Base-by-base conservation (phyloP, 441 rosid genomes). In the Mallotus japonicus region DNA sequence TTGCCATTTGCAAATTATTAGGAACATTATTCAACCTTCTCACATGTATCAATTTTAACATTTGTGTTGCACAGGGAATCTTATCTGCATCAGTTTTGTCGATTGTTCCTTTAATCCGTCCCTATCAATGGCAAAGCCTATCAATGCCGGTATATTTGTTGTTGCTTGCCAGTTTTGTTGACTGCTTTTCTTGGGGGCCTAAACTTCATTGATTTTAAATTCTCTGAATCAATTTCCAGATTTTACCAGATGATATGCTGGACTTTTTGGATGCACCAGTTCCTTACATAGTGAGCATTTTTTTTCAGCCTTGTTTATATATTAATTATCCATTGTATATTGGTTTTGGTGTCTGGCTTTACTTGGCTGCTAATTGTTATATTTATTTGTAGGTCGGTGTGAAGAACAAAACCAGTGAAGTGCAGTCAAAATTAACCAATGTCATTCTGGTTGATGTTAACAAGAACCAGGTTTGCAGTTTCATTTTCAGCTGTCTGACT, bases 261-360 rank as follows among this genome's bases (percentile, higher is more conserved):
- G 99, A 92, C 81, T 95, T 95, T 83, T 92, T 95, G 73, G 99
- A 95, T 67, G 98, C 98, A 0, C 99, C 99, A 20, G 98, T 95
- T 86, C 99, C 99, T 42, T 95, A 88, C 83, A 83, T 95, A 66
- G 99, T 92, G 79, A 90, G 99, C 85, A 54, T 34, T 32, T 14
- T 67, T 49, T 37, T 67, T 42, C 40, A 19, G 22, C 32, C 51
- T 75, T 22, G 2, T 51, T 56, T 20, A 15, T 50, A 42, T 47
- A 13, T 63, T 28, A 7, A 32, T 49, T 24, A 42, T 65, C 22
- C 56, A 65, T 54, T 16, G 58, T 17, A 20, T 56, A 44, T 16
- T 42, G 15, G 60, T 55, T 49, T 55, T 24, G 12, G 28, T 66
- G 22, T 47, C 40, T 59, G 65, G 69, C 40, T 60, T 20, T 37